phyloP scores from a whole-genome alignment of 179 eudicot genomes.

The Spinacia oleracea region DNA sequence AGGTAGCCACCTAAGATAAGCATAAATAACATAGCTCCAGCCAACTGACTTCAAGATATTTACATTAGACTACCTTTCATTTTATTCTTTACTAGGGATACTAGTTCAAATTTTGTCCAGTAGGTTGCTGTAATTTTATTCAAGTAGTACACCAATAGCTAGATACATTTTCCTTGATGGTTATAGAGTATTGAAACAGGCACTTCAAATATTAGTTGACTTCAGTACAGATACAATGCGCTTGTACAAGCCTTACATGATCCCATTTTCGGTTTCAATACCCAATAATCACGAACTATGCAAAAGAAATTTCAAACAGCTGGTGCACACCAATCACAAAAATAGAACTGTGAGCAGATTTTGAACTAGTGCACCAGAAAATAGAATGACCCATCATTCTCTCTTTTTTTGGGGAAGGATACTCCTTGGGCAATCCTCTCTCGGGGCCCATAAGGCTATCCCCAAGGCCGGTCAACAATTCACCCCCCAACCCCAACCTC shows the following conservation, averaged over 20 bases:
- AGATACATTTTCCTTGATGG: background rate
- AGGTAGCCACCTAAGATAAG: background rate
- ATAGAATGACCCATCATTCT: background rate
- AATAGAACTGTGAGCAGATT: background rate
- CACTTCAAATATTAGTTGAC: background rate
- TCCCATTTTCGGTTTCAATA: background rate
- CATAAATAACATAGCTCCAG: background rate
- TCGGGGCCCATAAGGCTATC: no score
- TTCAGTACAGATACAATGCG: background rate
- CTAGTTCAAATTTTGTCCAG: background rate
- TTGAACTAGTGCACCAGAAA: background rate
- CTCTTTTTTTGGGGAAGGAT: no score
- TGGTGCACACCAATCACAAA: background rate
- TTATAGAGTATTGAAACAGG: background rate
- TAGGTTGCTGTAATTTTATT: background rate
- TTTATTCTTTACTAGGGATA: background rate
- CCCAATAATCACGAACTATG: background rate
- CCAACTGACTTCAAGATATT: background rate
- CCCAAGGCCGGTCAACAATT: no score
- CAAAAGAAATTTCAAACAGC: no score
- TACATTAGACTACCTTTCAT: background rate
- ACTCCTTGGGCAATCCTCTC: no score
- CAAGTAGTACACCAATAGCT: background rate
- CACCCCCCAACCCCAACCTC: no score
- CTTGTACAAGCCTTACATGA: no score